Percentiles rank a stretch among this genome's conserved stretches.
These are phyloP conservation scores for Nannochloris sp. DNA, from an alignment of 139 green algal species.

Conservation along the genomic window DNA sequence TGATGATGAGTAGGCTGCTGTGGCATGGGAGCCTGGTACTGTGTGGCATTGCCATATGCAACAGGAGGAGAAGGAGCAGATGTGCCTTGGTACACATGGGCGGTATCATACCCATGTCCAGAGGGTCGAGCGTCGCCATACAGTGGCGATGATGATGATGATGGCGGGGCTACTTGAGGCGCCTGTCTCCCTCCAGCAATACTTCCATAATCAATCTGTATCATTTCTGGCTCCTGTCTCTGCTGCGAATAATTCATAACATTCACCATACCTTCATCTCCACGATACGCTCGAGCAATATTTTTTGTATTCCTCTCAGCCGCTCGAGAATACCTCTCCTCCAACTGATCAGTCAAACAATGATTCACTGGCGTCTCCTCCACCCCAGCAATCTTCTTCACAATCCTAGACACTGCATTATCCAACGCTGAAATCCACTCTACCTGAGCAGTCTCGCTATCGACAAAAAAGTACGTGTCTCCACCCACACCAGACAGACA, in stretches of 20 bases:
- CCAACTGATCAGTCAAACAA: background rate
- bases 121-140: too few species aligned
- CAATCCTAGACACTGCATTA: constrained; percentile 49
- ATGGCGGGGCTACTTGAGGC: background rate
- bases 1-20: constrained; percentile 11
- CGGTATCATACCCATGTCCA: too few species aligned
- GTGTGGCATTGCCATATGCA: background rate
- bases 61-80: too few species aligned
- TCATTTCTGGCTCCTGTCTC: constrained; percentile 1
- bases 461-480: constrained; percentile 65
- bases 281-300: background rate
- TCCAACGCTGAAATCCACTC: constrained; percentile 83
- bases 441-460: constrained; percentile 78
- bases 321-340: background rate
- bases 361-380: constrained; percentile 43
- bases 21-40: background rate
- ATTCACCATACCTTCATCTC: constrained; percentile 46
- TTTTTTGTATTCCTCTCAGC: background rate
- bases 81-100: background rate
- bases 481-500: constrained; percentile 64
- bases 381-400: constrained; percentile 53
- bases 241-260: constrained; percentile 44
- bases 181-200: constrained; percentile 13
- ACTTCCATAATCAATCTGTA: constrained; percentile 28
- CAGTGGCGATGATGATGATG: background rate